Base-by-base conservation (phyloP, 148 eudicot species). In the Nyssa sinensis region DNA sequence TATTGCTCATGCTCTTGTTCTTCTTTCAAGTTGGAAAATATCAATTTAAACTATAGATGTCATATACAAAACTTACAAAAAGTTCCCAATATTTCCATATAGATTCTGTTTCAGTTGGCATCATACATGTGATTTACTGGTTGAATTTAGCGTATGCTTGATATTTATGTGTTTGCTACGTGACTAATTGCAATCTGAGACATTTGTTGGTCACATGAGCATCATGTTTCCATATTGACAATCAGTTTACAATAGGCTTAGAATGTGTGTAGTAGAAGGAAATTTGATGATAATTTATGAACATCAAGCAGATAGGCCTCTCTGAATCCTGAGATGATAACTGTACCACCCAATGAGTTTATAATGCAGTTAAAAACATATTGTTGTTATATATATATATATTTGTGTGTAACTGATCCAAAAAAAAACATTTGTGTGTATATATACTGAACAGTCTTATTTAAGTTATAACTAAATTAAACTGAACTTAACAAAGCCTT, bases 1-100 rank as follows among this genome's bases (percentile, higher is more conserved):
- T 88, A 86, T 61, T 71, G 25, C 53, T 63, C 24, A 25, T 61
- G 8, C 35, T 74, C 63, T 31, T 33, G 67, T 65, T 61, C 8
- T 34, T 30, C 44, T n/a, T 31, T 17, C 68, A 17, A 58, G 31
- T 72, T 55, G 33, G 27, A 61, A 19, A 23, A 35, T 30, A 49
- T 61, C 30, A 33, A 39, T 21, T 25, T 49, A n/a, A 25, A 5
- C 44, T 62, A 33, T 65, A n/a, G n/a, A n/a, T n/a, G n/a, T n/a
- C 34, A 21, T 44, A 13, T 55, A 5, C 59, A 10, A 62, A 32
- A 33, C 17, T 65, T 47, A 24, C 29, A 10, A 35, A n/a, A 69
- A 49, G 28, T 14, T 29, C n/a, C n/a, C n/a, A n/a, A 27, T 7
- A 32, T 39, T 55, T 7, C 32, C n/a, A 17, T 19, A 19, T 35